These are phyloP conservation scores for Ilyonectria mors-panacis DNA, from an alignment of 2,329 filamentous ascomycete genomes.

Conservation along the genomic window DNA sequence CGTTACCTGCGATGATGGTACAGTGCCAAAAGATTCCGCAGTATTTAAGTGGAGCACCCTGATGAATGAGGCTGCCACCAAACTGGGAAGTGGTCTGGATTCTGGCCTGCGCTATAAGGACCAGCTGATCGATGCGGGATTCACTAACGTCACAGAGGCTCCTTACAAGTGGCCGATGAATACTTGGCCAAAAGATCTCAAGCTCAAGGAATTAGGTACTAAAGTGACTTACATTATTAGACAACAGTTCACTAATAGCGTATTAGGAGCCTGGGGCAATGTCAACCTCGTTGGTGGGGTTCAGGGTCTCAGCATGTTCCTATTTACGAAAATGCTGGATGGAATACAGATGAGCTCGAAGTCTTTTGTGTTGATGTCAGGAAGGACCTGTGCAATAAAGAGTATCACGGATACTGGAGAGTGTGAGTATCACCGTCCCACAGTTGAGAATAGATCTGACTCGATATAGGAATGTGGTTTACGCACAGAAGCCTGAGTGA, in stretches of 20 bases:
- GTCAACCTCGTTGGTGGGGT: conserved; percentile 28
- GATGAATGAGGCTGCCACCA: conserved; percentile 23
- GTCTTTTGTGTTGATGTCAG: conserved; percentile 20
- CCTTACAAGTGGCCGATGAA: conserved; percentile 35
- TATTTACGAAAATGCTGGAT: conserved; percentile 28
- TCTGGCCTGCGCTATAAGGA: conserved; percentile 27
- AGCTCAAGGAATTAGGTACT: conserved; percentile 26
- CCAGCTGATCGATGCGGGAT: conserved; percentile 28
- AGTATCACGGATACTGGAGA: conserved; percentile 18
- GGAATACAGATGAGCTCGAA: conserved; percentile 11
- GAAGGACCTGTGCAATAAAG: conserved; percentile 17
- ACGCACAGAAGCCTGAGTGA: conserved; percentile 20
- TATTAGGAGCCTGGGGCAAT: conserved; percentile 27
- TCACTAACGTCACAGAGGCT: conserved; percentile 24
- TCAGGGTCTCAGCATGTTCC: conserved; percentile 17
- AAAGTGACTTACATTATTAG: not conserved
- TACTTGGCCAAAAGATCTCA: conserved; percentile 27
- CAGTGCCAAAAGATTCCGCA: conserved; percentile 26
- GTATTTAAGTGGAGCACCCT: conserved; percentile 35
- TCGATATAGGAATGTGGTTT: conserved; percentile 13
- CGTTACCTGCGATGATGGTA: conserved; percentile 23
- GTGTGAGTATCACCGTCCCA: conserved; percentile 10
- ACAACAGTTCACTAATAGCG: not conserved
- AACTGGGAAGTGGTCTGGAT: conserved; percentile 18
- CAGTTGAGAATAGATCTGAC: not conserved